Conservation (phyloP, 345 rosid genomes). For the Sapria himalayana region DNA sequence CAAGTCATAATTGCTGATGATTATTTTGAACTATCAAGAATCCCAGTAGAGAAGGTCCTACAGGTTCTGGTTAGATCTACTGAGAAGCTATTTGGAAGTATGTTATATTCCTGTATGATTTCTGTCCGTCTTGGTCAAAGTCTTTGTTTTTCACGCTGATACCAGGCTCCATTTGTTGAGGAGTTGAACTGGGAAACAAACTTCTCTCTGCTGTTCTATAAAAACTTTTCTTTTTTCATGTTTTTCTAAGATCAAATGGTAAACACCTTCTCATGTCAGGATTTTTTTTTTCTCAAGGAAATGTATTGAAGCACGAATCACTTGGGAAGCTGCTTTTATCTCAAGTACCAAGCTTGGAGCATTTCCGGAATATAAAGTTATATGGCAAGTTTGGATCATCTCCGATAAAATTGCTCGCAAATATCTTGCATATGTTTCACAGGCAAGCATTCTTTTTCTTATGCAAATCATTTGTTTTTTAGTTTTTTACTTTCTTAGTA, state of each 20-base stretch:
- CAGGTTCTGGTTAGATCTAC: slow-evolving; percentile 62
- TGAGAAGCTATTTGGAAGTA: slow-evolving; percentile 88
- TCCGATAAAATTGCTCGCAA: slow-evolving; percentile 33
- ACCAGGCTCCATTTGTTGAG: no score
- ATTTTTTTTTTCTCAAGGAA: slow-evolving; percentile 25
- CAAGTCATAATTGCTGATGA: slow-evolving; percentile 84
- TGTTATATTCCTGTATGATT: slow-evolving; percentile 13
- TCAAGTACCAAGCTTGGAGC: slow-evolving; percentile 75
- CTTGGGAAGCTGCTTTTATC: slow-evolving; percentile 33
- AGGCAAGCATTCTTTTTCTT: slow-evolving; percentile 23
- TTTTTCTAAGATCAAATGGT: slow-evolving; percentile 5
- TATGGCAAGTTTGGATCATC: slow-evolving; percentile 29
- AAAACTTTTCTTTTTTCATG: neutral
- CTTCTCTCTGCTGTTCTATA: neutral
- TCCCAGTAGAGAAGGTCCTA: slow-evolving; percentile 43
- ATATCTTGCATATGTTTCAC: slow-evolving; percentile 45
- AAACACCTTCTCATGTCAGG: no score
- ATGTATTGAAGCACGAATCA: slow-evolving; percentile 61
- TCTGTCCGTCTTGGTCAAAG: slow-evolving; percentile 5
- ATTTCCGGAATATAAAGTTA: slow-evolving; percentile 23
- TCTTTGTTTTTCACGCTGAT: slow-evolving; percentile 1
- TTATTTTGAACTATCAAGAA: slow-evolving; percentile 52
- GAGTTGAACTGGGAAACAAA: no score
- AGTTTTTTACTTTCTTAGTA: no score
- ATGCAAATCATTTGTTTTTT: neutral